Evolutionary conservation across 2,329 filamentous ascomycete genomes (phyloP).

Genomic region (Whalleya microplaca): DNA sequence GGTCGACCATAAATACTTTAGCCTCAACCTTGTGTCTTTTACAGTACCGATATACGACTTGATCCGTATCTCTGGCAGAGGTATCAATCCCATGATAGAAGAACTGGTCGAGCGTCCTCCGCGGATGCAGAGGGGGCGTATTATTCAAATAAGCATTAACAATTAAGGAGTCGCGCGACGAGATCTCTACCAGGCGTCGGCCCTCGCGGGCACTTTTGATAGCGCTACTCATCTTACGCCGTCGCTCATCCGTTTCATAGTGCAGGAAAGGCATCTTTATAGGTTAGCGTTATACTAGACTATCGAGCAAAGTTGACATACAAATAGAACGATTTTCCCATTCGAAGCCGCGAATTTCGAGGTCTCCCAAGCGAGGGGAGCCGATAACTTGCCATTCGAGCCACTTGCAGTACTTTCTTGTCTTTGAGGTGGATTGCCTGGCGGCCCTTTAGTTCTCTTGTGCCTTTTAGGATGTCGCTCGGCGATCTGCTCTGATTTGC

Average conservation of each 20-base stretch:
- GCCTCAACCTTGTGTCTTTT: conserved; percentile 45
- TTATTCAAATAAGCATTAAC: conserved; percentile 51
- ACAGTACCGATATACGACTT: conserved; percentile 66
- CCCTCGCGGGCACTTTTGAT: conserved; percentile 42
- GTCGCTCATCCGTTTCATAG: conserved; percentile 61
- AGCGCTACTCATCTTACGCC: conserved; percentile 59
- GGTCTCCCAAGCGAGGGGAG: conserved; percentile 35
- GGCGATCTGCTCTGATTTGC: conserved; percentile 40
- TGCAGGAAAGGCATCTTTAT: conserved; percentile 67
- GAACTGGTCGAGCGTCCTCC: conserved; percentile 67
- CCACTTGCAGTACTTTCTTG: conserved; percentile 33
- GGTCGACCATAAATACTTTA: conserved; percentile 71
- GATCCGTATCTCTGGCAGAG: conserved; percentile 60
- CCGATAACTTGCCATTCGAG: conserved; percentile 21
- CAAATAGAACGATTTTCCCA: conserved; percentile 43
- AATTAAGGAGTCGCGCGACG: conserved; percentile 48
- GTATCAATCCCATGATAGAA: conserved; percentile 69
- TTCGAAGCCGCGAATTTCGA: conserved; percentile 35
- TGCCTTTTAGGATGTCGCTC: conserved; percentile 41
- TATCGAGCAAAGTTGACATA: conserved; percentile 22
- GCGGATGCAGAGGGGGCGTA: conserved; percentile 57
- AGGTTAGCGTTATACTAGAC: conserved; percentile 28
- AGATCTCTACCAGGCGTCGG: conserved; percentile 33
- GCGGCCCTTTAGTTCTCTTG: conserved; percentile 40
- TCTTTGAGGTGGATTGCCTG: conserved; percentile 41